Conservation (phyloP, 306 rosid species). For the Astragalus membranaceus region DNA sequence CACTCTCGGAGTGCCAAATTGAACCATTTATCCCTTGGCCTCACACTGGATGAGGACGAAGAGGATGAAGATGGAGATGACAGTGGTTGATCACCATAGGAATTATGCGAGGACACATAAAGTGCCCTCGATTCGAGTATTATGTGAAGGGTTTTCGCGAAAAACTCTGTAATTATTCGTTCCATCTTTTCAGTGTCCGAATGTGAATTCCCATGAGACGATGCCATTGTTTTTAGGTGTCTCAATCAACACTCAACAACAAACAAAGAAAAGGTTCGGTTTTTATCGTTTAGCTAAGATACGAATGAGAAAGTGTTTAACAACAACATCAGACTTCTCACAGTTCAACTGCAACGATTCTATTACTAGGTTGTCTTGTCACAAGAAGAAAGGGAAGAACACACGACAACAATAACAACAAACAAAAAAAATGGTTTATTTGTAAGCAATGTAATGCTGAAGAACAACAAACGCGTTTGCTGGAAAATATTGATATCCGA, state of each 20-base stretch:
- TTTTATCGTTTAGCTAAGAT: not conserved
- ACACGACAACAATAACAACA: not conserved
- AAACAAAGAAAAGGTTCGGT: constrained; percentile 14
- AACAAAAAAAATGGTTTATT: too few species aligned
- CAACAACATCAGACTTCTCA: not conserved
- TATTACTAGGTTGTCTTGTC: not conserved
- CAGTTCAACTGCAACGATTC: not conserved
- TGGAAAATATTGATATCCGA: too few species aligned
- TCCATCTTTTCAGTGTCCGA: constrained; percentile 59
- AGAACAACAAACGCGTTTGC: too few species aligned
- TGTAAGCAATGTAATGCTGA: too few species aligned
- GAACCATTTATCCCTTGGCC: constrained; percentile 87
- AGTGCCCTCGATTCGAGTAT: constrained; percentile 75
- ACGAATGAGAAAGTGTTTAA: not conserved
- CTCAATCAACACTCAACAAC: constrained; percentile 1
- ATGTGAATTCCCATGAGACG: constrained; percentile 56
- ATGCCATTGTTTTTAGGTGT: constrained; percentile 38
- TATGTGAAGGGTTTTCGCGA: constrained; percentile 65
- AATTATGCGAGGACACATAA: constrained; percentile 53
- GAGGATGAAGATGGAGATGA: constrained; percentile 63
- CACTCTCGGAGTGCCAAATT: constrained; percentile 72
- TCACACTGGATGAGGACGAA: constrained; percentile 58
- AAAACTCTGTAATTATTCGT: constrained; percentile 78
- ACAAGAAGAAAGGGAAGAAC: not conserved
- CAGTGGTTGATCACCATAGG: constrained; percentile 41